Base-by-base conservation (phyloP, 2,329 filamentous ascomycete species). In the Lasiodiplodia sp. region DNA sequence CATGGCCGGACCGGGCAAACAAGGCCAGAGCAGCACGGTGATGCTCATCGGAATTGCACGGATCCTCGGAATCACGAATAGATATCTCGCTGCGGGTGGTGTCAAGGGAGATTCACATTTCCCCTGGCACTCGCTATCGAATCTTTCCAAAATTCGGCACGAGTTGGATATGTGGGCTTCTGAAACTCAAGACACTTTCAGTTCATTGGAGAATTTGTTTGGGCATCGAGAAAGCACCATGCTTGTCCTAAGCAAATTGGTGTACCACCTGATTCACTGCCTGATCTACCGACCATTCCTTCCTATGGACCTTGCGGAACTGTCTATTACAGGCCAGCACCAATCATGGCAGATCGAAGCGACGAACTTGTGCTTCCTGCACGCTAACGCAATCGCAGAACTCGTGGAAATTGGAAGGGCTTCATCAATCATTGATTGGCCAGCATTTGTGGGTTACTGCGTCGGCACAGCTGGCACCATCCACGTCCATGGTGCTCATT, bases 301-400 rank as follows among this genome's bases (percentile, higher is more conserved):
- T 6, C 93, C 93, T 0, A 91, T 97, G 70, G 92, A 96, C 77
- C 84, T 96, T 3, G 88, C 91, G 28, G 93, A 96, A 77, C 86
- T 97, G 7, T 88, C 92, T 14, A 91, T 92, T 16, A 91, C 88
- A 0, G 92, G 92, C 1, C 93, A 96, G 74, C 92, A 96, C 72
- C 93, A 96, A 76, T 94, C 92, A 34, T 97, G 93, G 93, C 93
- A 96, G 76, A 95, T 96, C 58, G 92, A 96, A 77, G 92, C 93
- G 0, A 96, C 93, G 0, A 95, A 96, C 74, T 86, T 95, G 76
- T 96, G 93, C 78, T 96, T 90, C 77, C 82, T 94, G 21, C 93
- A 97, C 72, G 93, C 93, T 6, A 97, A 96, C 75, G 92, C 93
- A 5, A 94, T 96, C 64, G 89, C 92, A 1, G 93, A 76, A 75